These are phyloP conservation scores for Fulvia fulva DNA, from an alignment of 2,329 filamentous ascomycete species.

Conservation along the genomic window DNA sequence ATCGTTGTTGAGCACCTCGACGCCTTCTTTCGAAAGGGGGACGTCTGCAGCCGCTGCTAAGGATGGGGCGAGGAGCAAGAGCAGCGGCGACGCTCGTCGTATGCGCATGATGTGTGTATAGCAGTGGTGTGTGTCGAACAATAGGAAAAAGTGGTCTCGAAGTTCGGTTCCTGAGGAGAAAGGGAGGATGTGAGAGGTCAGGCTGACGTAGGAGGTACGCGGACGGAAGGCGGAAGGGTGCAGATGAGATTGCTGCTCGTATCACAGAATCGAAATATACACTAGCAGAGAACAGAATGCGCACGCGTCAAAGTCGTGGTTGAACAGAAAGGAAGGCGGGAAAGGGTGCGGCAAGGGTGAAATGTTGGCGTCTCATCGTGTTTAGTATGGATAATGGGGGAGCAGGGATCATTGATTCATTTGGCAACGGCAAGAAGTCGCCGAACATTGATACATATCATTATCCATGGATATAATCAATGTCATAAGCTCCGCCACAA, in stretches of 20 bases:
- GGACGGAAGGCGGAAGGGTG: background rate
- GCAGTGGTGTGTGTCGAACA: background rate
- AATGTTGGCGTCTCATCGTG: background rate
- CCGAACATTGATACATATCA: no score
- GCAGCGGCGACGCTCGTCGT: conserved; percentile 44
- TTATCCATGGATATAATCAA: no score
- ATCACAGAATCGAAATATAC: background rate
- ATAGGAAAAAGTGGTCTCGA: background rate
- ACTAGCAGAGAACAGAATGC: background rate
- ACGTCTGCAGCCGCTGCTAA: conserved; percentile 48
- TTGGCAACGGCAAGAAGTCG: background rate
- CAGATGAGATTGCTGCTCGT: background rate
- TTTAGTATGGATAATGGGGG: background rate
- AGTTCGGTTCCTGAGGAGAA: background rate
- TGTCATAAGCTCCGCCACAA: background rate
- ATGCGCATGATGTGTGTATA: conserved; percentile 54
- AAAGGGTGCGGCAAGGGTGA: background rate
- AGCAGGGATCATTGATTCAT: background rate
- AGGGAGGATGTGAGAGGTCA: background rate
- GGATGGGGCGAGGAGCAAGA: conserved; percentile 57
- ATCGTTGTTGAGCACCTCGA: conserved; percentile 23
- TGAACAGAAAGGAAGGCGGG: background rate
- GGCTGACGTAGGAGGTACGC: conserved; percentile 1
- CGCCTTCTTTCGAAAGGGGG: conserved; percentile 8
- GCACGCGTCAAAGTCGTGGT: background rate